Evolutionary conservation across 1,284 basidiomycete genomes (phyloP), one percentile per base, ranked within the genome.

Genomic region (Trametes pubescens): DNA sequence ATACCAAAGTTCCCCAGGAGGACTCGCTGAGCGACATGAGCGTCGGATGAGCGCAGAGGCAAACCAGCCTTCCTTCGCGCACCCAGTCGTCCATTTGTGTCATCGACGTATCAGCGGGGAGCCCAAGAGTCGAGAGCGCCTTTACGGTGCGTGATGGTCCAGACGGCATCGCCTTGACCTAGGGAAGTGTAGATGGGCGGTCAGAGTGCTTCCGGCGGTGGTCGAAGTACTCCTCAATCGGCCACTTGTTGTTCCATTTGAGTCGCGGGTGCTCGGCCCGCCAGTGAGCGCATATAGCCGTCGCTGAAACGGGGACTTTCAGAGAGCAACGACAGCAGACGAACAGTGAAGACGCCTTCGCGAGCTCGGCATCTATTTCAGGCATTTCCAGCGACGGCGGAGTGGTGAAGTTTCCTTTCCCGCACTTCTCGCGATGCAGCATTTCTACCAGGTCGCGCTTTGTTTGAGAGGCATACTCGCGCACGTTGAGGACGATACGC

Each of bases 171-270:
- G 4, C 44, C 35, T 7, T 21, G 10, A 22, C 16, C 18, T 9
- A 38, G 35, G 21, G 35, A 11, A 38, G 11, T 10, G 37, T 38
- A 16, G 37, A 16, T 38, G 10, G 37, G 11, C 14, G 10, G 37
- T 38, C 37, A 10, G 37, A 16, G 37, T 16, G 10, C 37, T 13
- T 38, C 37, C 29, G 29, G 29, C 29, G 29, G 8, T 32, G 29
- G 29, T 32, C 29, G 29, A 32, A 32, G 8, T 3, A 32, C 29
- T 32, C 29, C 29, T 32, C 29, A 8, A 55, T 29, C 29, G 57
- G 59, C 44, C 59, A 48, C 7, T 16, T 24, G 46, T 61, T 47
- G 47, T 61, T 58, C 56, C 55, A 62, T 44, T 57, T 47, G 3
- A 58, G 55, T 16, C 21, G 9, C 8, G 55, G 51, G 14, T 62